Evolutionary conservation across 352 stramenopile genomes (phyloP).

Genomic region (Globisporangium radiosum): DNA sequence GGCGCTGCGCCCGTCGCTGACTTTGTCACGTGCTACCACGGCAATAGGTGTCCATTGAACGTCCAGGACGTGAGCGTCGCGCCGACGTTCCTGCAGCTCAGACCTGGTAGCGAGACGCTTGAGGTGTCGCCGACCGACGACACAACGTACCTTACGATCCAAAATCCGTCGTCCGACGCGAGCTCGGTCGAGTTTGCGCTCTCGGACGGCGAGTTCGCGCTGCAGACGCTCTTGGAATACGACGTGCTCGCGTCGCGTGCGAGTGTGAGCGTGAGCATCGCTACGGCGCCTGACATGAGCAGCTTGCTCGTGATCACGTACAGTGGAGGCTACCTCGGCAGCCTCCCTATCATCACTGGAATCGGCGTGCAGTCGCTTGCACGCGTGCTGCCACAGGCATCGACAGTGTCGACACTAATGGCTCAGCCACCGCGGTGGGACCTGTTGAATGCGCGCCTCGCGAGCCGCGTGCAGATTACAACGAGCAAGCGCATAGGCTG

Average conservation of each 20-base stretch:
- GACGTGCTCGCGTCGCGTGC: constrained; percentile 1
- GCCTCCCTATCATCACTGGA: constrained; percentile 3
- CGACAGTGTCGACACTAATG: background rate
- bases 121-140: background rate
- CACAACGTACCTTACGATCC: constrained; percentile 1
- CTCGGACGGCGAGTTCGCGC: constrained; percentile 3
- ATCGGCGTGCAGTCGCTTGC: background rate
- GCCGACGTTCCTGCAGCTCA: constrained; percentile 5
- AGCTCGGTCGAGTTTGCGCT: background rate
- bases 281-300: too few relatives aligned
- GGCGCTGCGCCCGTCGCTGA: constrained; percentile 6
- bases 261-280: background rate
- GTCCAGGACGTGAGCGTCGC: background rate
- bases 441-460: background rate
- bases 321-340: constrained; percentile 4
- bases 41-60: constrained; percentile 7
- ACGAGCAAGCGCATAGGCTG: background rate
- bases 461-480: background rate
- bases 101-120: background rate
- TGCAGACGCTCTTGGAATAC: constrained; percentile 1
- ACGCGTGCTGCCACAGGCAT: background rate
- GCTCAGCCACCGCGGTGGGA: constrained; percentile 1
- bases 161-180: background rate
- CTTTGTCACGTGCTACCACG: constrained; percentile 12
- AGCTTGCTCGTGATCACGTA: constrained; percentile 5